Conservation (phyloP, 495 filamentous ascomycete species). For the Xylaria castorea region DNA sequence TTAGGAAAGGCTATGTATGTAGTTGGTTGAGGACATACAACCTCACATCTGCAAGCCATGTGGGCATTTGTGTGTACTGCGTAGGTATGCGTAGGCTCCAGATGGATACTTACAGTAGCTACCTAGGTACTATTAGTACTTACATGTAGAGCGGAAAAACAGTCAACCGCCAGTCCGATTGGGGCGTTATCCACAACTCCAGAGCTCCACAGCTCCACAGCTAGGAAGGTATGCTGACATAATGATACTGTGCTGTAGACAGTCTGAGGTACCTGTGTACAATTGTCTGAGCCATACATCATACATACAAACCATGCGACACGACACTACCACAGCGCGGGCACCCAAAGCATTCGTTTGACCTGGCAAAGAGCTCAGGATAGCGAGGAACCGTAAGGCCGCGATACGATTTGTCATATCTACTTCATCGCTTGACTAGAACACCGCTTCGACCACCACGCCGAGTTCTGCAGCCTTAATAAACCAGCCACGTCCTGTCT, state of each 20-base stretch:
- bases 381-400: neutral
- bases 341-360: conserved; percentile 15
- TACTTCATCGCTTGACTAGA: neutral
- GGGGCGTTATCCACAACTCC: neutral
- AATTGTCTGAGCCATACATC: conserved; percentile 20
- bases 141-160: neutral
- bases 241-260: neutral
- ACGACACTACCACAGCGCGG: neutral
- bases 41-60: neutral
- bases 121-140: no score
- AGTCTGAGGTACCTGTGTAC: conserved; percentile 7
- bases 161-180: neutral
- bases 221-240: neutral
- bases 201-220: neutral
- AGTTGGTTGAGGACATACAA: neutral
- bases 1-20: neutral
- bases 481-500: conserved; percentile 5
- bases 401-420: neutral
- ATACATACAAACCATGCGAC: conserved; percentile 20
- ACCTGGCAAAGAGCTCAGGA: conserved; percentile 7
- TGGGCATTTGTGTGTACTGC: no score
- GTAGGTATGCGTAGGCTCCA: no score
- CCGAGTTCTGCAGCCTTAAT: neutral
- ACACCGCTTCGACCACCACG: neutral
- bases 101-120: no score